Percentiles rank a stretch among this genome's conserved stretches.
phyloP scores from a whole-genome alignment of 352 stramenopile species.

The Blastocystis sp. region DNA sequence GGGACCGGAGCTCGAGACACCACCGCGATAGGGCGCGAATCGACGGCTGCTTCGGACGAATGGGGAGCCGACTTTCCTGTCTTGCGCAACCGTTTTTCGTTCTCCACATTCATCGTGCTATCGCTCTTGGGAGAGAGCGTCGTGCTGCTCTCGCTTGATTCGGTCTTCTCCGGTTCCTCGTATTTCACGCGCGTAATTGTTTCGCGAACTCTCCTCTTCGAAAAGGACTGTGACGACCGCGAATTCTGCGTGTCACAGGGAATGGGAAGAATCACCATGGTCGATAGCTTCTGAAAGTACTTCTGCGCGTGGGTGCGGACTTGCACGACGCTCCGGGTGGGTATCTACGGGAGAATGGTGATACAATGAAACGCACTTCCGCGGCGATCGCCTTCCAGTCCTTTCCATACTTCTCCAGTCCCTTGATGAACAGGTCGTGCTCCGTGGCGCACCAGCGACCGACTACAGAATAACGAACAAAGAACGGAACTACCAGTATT shows the following conservation, averaged over 20 bases:
- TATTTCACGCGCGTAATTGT: not conserved
- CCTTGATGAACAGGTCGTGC: slow-evolving; percentile 81
- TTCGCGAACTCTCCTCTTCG: slow-evolving; percentile 43
- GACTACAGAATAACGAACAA: not conserved
- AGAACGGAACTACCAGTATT: not conserved
- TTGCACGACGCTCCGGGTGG: slow-evolving; percentile 75
- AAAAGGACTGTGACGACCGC: not conserved
- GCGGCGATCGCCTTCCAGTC: slow-evolving; percentile 80
- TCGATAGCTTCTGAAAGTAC: slow-evolving; percentile 82
- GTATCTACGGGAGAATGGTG: slow-evolving; percentile 31
- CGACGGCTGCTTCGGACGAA: not conserved
- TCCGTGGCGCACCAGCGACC: slow-evolving; percentile 82
- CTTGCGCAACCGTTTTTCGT: not conserved
- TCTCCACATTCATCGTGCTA: not conserved
- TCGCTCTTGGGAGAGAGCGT: not conserved
- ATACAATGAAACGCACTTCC: slow-evolving; percentile 13
- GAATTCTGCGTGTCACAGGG: not conserved
- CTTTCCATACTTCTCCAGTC: slow-evolving; percentile 79
- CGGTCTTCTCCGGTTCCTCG: slow-evolving; percentile 8
- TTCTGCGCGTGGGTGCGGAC: slow-evolving; percentile 84
- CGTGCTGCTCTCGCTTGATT: slow-evolving; percentile 34
- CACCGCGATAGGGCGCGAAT: too few relatives aligned
- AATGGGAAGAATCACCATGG: not conserved
- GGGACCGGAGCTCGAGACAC: not conserved
- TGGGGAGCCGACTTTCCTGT: too few relatives aligned